Conservation (phyloP, 495 filamentous ascomycete species). For the Rhypophila decipiens region DNA sequence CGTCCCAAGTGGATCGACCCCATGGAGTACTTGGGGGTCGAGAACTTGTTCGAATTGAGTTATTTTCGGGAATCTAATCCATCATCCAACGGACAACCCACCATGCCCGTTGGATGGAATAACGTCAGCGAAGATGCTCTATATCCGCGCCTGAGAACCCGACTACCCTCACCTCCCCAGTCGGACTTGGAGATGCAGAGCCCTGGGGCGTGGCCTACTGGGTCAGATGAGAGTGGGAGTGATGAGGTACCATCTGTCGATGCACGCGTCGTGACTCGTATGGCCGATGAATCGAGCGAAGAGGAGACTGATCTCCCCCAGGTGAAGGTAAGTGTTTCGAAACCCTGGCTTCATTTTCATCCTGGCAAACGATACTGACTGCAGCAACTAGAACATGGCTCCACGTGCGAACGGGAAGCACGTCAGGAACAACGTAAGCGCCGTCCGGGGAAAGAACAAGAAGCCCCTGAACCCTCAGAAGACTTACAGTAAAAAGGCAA, state of each 20-base stretch:
- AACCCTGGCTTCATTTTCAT: too few species aligned
- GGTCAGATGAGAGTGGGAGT: constrained; percentile 38
- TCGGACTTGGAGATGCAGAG: constrained; percentile 29
- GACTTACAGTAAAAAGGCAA: constrained; percentile 33
- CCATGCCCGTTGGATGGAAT: constrained; percentile 63
- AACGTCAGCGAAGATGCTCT: constrained; percentile 48
- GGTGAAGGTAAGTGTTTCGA: constrained; percentile 27
- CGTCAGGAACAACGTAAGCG: constrained; percentile 12
- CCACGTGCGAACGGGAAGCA: constrained; percentile 3
- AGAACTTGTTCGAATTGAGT: constrained; percentile 65
- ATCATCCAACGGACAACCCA: constrained; percentile 36
- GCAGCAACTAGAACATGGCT: constrained; percentile 1
- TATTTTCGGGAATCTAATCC: constrained; percentile 43
- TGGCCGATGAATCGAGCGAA: constrained; percentile 48
- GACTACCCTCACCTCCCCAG: constrained; percentile 26
- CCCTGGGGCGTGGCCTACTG: constrained; percentile 19
- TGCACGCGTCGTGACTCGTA: constrained; percentile 31
- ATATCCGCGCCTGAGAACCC: constrained; percentile 51
- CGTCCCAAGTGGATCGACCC: constrained; percentile 43
- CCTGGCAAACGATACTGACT: background rate
- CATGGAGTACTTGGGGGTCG: constrained; percentile 45
- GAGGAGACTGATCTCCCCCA: constrained; percentile 32
- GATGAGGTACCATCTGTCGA: constrained; percentile 17
- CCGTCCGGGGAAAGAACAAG: constrained; percentile 24
- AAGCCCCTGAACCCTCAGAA: constrained; percentile 28